Percentiles rank a stretch among this genome's conserved stretches.
These are phyloP conservation scores for Lipomyces spencermartinsiae DNA, from an alignment of 805 yeast species.

Conservation along the genomic window DNA sequence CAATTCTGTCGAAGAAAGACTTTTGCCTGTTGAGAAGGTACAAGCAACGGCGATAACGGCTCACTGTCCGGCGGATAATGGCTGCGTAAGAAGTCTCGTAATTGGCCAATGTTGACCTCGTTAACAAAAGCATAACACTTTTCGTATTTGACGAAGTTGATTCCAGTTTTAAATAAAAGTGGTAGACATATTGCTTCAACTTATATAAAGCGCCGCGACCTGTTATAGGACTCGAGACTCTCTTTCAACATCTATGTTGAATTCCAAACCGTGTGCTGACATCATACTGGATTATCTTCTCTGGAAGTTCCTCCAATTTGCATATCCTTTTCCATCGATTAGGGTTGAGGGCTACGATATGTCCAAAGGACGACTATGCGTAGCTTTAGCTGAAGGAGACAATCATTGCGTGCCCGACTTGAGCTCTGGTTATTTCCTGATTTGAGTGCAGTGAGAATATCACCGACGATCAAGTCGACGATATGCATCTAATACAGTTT, in stretches of 20 bases:
- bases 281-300: conserved; percentile 2
- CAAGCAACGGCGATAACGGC: neutral
- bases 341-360: neutral
- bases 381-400: too few relatives aligned
- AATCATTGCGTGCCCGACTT: conserved; percentile 1
- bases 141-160: too few relatives aligned
- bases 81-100: neutral
- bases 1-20: conserved; percentile 1
- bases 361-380: too few relatives aligned
- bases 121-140: neutral
- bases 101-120: neutral
- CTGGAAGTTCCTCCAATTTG: conserved; percentile 1
- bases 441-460: conserved; percentile 4
- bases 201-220: neutral
- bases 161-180: too few relatives aligned
- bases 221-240: neutral
- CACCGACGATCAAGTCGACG: neutral
- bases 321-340: conserved; percentile 2
- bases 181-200: neutral
- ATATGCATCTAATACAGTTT: conserved; percentile 2
- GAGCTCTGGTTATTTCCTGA: neutral
- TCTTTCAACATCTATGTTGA: neutral
- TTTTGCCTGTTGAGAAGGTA: neutral
- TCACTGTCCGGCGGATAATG: neutral
- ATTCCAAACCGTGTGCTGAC: conserved; percentile 3